Evolutionary conservation across 352 stramenopile species (phyloP), one percentile per base, ranked within the genome.

Genomic region (Globisporangium takayamanum): DNA sequence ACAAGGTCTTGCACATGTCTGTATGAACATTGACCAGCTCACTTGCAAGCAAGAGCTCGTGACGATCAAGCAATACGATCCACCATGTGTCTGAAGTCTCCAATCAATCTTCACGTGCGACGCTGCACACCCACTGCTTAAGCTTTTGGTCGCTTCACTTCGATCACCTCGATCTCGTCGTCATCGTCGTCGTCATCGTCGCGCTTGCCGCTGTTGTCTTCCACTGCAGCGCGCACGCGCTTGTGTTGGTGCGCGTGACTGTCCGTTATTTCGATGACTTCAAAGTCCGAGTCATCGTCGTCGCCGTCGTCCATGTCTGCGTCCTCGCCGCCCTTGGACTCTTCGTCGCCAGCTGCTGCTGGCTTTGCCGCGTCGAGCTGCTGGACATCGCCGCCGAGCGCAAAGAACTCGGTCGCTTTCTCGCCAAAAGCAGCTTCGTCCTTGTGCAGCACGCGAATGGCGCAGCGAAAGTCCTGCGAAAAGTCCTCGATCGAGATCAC

Each of bases 401-500:
- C 74, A 56, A 92, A 94, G n/a, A 88, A 63, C 68, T 93, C 73
- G 51, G 69, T 77, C 18, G 83, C 77, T 0, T 87, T 71, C 52
- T 91, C 80, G 10, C 80, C 74, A 56, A 94, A 90, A 33, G 80
- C 70, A 8, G 68, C 55, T 53, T 79, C 63, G 49, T 88, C 76
- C 28, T 69, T 68, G 58, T 96, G 85, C 50, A 90, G 67, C 28
- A 97, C 78, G 41, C 72, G 82, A 36, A 97, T 79, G 52, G 81
- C 85, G 62, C 87, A 92, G 51, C 87, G 77, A 56, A 97, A 96
- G 55, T 98, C 89, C 70, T 98, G 95, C 22, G 87, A 94, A 69
- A 98, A 98, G 73, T 99, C 96, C 66, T 98, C 93, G 41, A 98
- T 77, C 10, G 83, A 89, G 28, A 99, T 56, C 5, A 95, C 88